These are phyloP conservation scores for Lichtheimia hyalospora DNA, from an alignment of 371 early-diverging fungal genomes.

Conservation along the genomic window DNA sequence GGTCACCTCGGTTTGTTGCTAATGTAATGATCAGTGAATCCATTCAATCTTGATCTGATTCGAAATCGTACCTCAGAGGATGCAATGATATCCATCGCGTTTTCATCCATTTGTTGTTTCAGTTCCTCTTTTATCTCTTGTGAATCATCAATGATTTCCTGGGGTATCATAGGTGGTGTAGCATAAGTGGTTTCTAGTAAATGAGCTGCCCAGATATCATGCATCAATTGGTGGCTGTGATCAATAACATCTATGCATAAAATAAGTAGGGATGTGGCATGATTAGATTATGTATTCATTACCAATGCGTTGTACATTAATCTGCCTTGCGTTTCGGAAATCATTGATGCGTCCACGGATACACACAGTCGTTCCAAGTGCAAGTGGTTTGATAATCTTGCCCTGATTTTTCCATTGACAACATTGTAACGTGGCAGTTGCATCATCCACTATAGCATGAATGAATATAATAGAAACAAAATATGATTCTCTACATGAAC, in stretches of 20 bases:
- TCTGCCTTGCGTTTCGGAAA: not conserved
- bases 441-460: slow-evolving; percentile 9
- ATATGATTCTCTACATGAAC: not conserved
- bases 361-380: slow-evolving; percentile 1
- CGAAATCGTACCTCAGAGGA: not conserved
- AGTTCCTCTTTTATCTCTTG: not conserved
- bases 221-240: slow-evolving; percentile 4
- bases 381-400: not conserved
- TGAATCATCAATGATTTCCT: not conserved
- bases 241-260: not conserved
- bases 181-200: not conserved
- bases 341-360: slow-evolving; percentile 1
- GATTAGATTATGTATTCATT: no score
- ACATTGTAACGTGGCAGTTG: slow-evolving; percentile 5
- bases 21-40: not conserved
- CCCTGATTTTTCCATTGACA: slow-evolving; percentile 3
- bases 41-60: not conserved
- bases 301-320: slow-evolving; percentile 1
- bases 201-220: slow-evolving; percentile 1
- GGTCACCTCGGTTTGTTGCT: not conserved
- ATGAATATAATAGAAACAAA: not conserved
- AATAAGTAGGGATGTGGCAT: not conserved
- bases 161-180: not conserved
- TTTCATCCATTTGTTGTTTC: not conserved
- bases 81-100: not conserved